Evolutionary conservation across 2,329 filamentous ascomycete species (phyloP), one percentile per base, ranked within the genome.

Genomic region (Fusarium lyarnte): DNA sequence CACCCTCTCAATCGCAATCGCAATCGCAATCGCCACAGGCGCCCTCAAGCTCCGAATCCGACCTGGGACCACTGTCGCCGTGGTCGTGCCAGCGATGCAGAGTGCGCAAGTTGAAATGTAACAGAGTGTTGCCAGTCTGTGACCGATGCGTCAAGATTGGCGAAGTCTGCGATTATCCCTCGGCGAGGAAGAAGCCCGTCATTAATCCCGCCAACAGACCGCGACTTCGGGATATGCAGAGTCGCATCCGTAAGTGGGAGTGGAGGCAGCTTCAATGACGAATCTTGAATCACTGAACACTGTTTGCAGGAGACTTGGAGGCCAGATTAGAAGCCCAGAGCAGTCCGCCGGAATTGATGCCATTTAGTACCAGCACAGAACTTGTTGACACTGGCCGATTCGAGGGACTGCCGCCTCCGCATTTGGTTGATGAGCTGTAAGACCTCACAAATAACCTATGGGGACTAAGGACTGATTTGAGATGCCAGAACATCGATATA

Each of bases 401-500:
- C 29, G 72, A 74, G 27, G 49, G 64, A 5, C 10, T 74, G 2
- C 72, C 72, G 9, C 72, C 71, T 21, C 72, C 61, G 3, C 27
- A 63, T 25, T 19, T 74, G 7, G 60, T 74, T 0, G 72, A 74
- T 29, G 72, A 74, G 11, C 58, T 74, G 72, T 74, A 25, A 38
- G 71, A 25, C 6, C 16, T 9, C 8, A 19, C 2, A 3, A 4
- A 16, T 8, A 8, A 3, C n/a, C 1, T 23, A 14, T 19, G 10
- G 2, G 4, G 14, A 3, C 3, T 2, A 1, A 4, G 5, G 0
- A n/a, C 33, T 67, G 2, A 73, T 11, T 1, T 5, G 6, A 0
- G 10, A 2, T 7, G 4, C 3, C 21, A 66, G 63, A 14, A 74
- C 46, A 0, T 66, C 64, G 1, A 74, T 69, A 54, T 97, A 91